Conservation (phyloP, 768 basidiomycete genomes). For the Amanita inopinata region DNA sequence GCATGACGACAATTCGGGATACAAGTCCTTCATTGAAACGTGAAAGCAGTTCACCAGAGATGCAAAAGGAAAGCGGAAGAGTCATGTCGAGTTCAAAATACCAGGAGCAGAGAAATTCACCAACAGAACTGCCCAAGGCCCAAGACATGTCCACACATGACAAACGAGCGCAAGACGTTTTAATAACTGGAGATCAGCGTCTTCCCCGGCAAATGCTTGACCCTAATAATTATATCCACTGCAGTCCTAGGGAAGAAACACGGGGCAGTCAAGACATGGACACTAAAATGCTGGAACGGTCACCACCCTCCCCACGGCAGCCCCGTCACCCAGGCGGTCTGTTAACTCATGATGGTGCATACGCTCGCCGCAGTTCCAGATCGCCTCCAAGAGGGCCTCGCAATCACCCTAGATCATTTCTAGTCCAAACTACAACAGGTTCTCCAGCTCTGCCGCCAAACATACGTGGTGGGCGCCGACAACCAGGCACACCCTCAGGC, state of each 20-base stretch:
- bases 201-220: slow-evolving; percentile 10
- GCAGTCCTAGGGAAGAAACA: slow-evolving; percentile 13
- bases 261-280: slow-evolving; percentile 13
- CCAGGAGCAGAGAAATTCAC: no score
- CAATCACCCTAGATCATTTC: slow-evolving; percentile 15
- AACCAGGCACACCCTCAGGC: slow-evolving; percentile 1
- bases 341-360: slow-evolving; percentile 9
- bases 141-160: no score
- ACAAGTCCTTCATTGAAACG: no score
- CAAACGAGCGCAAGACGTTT: no score
- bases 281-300: slow-evolving; percentile 14
- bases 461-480: slow-evolving; percentile 15
- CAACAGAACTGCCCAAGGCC: no score
- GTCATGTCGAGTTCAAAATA: no score
- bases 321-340: slow-evolving; percentile 13
- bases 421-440: slow-evolving; percentile 13
- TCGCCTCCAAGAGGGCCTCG: slow-evolving; percentile 35
- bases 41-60: no score
- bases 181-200: no score
- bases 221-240: slow-evolving; percentile 12
- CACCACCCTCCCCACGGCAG: slow-evolving; percentile 18
- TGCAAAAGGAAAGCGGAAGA: no score
- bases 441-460: slow-evolving; percentile 11
- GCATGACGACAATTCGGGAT: no score
- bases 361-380: slow-evolving; percentile 18